phyloP scores from a whole-genome alignment of 2,329 filamentous ascomycete species.

The Pyrenophora tritici-repentis region DNA sequence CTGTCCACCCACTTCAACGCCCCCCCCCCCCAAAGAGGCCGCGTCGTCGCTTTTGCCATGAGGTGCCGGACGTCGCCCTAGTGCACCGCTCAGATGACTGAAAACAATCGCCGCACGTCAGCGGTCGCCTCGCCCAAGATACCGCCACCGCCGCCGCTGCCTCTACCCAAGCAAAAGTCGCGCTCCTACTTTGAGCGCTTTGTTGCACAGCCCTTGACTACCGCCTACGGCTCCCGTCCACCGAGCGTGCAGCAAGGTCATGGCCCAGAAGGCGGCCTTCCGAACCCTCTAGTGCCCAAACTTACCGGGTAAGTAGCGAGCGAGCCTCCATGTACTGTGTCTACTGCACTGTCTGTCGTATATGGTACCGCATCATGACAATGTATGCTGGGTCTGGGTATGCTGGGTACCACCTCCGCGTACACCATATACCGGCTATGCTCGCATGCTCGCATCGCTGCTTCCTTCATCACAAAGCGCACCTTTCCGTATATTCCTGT shows the following conservation, averaged over 20 bases:
- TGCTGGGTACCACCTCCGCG: neutral
- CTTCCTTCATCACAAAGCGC: neutral
- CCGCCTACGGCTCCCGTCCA: slow-evolving; percentile 58
- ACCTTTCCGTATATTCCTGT: neutral
- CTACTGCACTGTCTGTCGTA: too few relatives aligned
- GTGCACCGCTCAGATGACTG: slow-evolving; percentile 7
- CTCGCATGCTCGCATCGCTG: neutral
- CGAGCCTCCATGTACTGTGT: neutral
- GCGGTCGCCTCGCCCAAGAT: slow-evolving; percentile 20
- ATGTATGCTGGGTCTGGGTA: neutral
- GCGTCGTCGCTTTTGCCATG: neutral
- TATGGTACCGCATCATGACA: too few relatives aligned
- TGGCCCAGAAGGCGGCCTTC: slow-evolving; percentile 44
- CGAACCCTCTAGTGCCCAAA: slow-evolving; percentile 45
- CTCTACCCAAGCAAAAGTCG: slow-evolving; percentile 38
- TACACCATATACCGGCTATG: too few relatives aligned
- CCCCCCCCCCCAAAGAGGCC: neutral
- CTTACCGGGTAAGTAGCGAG: slow-evolving; percentile 40
- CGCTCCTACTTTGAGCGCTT: slow-evolving; percentile 56
- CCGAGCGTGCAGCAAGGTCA: slow-evolving; percentile 55
- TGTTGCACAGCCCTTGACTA: slow-evolving; percentile 58
- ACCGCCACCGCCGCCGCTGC: slow-evolving; percentile 44
- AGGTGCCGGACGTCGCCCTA: neutral
- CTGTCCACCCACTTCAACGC: too few relatives aligned
- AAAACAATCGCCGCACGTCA: slow-evolving; percentile 18